Evolutionary conservation across 2,329 filamentous ascomycete species (phyloP).

Genomic region (Ceratocystiopsis minuta): DNA sequence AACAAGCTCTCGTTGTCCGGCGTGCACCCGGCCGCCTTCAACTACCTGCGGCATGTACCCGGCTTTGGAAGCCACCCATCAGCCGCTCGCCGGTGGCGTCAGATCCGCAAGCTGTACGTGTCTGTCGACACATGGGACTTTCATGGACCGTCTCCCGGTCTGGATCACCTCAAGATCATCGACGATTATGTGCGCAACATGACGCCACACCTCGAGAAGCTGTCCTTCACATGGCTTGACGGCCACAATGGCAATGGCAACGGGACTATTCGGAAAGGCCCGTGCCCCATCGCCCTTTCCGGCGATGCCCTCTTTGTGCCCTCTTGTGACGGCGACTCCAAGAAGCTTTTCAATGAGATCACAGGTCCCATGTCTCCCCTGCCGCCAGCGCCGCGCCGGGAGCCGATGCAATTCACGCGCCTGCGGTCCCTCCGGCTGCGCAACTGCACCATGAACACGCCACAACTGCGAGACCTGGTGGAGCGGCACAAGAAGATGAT

Average conservation of each 20-base stretch:
- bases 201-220: slow-evolving; percentile 44
- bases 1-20: slow-evolving; percentile 52
- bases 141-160: slow-evolving; percentile 36
- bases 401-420: slow-evolving; percentile 46
- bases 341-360: slow-evolving; percentile 46
- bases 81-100: slow-evolving; percentile 54
- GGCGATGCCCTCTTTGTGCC: slow-evolving; percentile 52
- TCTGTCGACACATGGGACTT: slow-evolving; percentile 55
- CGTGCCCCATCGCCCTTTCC: slow-evolving; percentile 53
- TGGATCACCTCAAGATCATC: slow-evolving; percentile 59
- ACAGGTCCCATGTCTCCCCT: slow-evolving; percentile 47
- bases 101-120: slow-evolving; percentile 57
- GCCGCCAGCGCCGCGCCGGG: slow-evolving; percentile 28
- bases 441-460: slow-evolving; percentile 53
- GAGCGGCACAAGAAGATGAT: slow-evolving; percentile 47
- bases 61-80: slow-evolving; percentile 60
- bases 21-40: slow-evolving; percentile 57
- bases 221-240: slow-evolving; percentile 57
- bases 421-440: slow-evolving; percentile 52
- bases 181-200: slow-evolving; percentile 65
- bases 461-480: slow-evolving; percentile 54
- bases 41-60: slow-evolving; percentile 57
- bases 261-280: slow-evolving; percentile 33
- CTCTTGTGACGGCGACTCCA: slow-evolving; percentile 26
- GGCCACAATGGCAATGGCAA: slow-evolving; percentile 19